A percentile compares a stretch with the other conserved stretches of the same genome.
Evolutionary conservation across 768 basidiomycete genomes (phyloP).

Genomic region (Pisolithus albus): DNA sequence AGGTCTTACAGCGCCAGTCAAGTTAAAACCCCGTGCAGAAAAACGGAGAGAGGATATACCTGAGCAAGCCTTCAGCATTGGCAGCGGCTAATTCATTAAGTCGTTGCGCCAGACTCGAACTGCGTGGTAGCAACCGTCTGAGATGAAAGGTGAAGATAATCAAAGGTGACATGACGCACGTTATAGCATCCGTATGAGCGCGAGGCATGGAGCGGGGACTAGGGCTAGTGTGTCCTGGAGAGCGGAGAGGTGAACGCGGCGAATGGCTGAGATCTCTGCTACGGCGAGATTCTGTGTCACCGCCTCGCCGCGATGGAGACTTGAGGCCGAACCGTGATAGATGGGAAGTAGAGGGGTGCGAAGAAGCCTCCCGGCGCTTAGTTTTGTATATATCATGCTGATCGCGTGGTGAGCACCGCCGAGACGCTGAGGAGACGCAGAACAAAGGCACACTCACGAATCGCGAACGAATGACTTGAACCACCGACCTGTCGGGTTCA

Average conservation of each 20-base stretch:
- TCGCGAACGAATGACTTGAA: slow-evolving; percentile 54
- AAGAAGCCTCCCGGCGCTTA: slow-evolving; percentile 43
- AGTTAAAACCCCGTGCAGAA: neutral
- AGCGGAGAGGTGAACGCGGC: slow-evolving; percentile 14
- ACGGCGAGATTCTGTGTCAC: slow-evolving; percentile 12
- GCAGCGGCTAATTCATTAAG: slow-evolving; percentile 75
- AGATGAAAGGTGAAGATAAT: slow-evolving; percentile 4
- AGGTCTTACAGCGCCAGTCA: neutral
- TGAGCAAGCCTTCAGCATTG: slow-evolving; percentile 72
- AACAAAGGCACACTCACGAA: slow-evolving; percentile 42
- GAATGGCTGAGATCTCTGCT: slow-evolving; percentile 9
- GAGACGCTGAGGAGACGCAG: neutral
- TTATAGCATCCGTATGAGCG: slow-evolving; percentile 42
- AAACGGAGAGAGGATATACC: slow-evolving; percentile 37
- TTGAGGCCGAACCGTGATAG: slow-evolving; percentile 19
- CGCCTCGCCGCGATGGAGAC: slow-evolving; percentile 12
- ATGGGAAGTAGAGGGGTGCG: slow-evolving; percentile 27
- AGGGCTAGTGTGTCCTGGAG: slow-evolving; percentile 14
- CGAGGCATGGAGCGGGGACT: slow-evolving; percentile 20
- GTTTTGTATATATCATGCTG: slow-evolving; percentile 56
- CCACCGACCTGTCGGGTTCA: slow-evolving; percentile 40
- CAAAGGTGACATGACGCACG: slow-evolving; percentile 35
- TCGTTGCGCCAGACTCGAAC: slow-evolving; percentile 71
- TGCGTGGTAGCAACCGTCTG: slow-evolving; percentile 23
- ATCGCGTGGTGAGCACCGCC: neutral